Evolutionary conservation across 106 monocot species (phyloP).

Genomic region (Ottelia alismoides): DNA sequence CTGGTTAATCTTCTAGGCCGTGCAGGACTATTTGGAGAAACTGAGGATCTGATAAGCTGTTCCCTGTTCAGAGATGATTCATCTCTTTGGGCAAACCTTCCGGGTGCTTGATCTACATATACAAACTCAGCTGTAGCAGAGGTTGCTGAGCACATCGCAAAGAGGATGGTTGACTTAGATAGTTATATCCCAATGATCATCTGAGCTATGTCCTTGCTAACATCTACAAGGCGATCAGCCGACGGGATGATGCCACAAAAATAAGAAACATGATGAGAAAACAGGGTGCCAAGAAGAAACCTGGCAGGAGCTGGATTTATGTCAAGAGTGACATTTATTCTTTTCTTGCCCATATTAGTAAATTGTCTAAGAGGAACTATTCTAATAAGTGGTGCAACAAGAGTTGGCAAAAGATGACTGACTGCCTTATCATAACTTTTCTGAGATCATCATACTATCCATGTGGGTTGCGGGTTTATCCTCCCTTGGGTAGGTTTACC

Average conservation of each 20-base stretch:
- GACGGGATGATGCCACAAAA: conserved; percentile 69
- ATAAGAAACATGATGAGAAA: conserved; percentile 53
- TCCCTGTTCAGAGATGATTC: conserved; percentile 36
- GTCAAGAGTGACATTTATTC: conserved; percentile 7
- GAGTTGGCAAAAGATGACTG: no score
- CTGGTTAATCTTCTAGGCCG: conserved; percentile 81
- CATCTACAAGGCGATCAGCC: conserved; percentile 47
- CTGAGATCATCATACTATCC: no score
- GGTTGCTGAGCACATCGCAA: conserved; percentile 70
- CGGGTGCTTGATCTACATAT: conserved; percentile 68
- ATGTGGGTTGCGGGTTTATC: no score
- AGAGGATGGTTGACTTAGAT: conserved; percentile 79
- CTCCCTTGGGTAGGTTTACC: no score
- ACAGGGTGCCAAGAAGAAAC: conserved; percentile 44
- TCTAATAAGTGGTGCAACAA: no score
- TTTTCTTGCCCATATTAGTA: no score
- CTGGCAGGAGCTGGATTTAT: conserved; percentile 80
- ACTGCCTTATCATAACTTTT: no score
- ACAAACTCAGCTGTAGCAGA: conserved; percentile 35
- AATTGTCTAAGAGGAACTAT: no score
- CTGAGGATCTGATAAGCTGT: conserved; percentile 51
- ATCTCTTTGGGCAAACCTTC: conserved; percentile 67
- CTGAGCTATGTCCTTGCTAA: conserved; percentile 82
- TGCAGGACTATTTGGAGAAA: conserved; percentile 73
- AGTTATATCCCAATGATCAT: conserved; percentile 61